Percentiles rank a stretch among this genome's conserved stretches.
phyloP scores from a whole-genome alignment of 139 green algal genomes.

The Tetraselmis chui region DNA sequence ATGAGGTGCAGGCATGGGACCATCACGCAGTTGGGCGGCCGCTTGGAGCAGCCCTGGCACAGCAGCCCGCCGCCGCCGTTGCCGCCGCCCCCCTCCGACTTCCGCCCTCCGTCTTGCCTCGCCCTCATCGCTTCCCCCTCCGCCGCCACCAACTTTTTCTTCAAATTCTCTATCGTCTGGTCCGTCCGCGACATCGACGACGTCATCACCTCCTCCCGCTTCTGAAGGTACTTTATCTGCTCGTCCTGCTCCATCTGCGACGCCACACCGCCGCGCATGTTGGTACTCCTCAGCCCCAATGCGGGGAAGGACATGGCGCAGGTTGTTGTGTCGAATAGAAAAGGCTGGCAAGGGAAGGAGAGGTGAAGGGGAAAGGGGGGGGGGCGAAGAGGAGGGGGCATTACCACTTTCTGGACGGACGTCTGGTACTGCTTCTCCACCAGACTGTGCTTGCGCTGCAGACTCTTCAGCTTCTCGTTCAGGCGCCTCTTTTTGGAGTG shows the following conservation, averaged over 20 bases:
- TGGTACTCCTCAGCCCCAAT: background rate
- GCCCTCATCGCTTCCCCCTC: background rate
- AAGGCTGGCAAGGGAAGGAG: background rate
- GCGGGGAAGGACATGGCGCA: background rate
- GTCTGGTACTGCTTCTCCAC: background rate
- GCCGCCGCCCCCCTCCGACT: background rate
- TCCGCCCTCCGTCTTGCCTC: background rate
- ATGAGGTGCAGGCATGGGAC: background rate
- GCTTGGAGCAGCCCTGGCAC: background rate
- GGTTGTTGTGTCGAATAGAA: background rate
- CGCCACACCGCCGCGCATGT: background rate
- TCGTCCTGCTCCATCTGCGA: background rate
- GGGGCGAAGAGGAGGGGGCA: background rate
- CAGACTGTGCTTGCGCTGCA: background rate
- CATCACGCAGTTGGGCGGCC: background rate
- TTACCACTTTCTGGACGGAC: background rate
- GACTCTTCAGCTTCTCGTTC: background rate
- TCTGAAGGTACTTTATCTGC: background rate
- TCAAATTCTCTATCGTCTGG: background rate
- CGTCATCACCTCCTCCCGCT: background rate
- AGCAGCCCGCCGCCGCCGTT: background rate
- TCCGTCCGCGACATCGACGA: background rate
- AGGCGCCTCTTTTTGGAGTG: background rate
- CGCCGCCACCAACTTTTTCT: background rate
- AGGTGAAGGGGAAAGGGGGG: background rate